phyloP scores from a whole-genome alignment of 345 rosid species.

The Schrenkiella parvula region DNA sequence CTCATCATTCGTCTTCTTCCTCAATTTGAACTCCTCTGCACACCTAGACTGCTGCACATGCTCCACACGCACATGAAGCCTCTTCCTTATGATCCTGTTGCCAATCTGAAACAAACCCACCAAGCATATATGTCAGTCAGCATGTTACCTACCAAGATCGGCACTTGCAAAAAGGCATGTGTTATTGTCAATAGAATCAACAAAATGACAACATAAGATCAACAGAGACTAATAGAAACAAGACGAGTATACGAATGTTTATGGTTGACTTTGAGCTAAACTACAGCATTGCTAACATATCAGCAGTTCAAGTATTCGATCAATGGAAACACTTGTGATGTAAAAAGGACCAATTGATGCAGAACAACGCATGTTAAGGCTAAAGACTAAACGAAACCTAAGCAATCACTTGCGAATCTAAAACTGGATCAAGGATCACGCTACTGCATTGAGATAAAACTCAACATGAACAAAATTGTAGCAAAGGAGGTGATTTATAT shows the following conservation, averaged over 20 bases:
- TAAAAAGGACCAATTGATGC: neutral
- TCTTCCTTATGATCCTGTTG: constrained; percentile 64
- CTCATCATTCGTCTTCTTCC: constrained; percentile 54
- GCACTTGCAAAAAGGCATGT: neutral
- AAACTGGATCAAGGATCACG: neutral
- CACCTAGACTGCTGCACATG: constrained; percentile 74
- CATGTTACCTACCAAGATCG: neutral
- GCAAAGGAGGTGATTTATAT: neutral
- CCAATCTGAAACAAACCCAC: constrained; percentile 42
- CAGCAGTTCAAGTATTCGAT: neutral
- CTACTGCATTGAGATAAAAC: neutral
- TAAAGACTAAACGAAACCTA: neutral
- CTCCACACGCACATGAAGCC: constrained; percentile 77
- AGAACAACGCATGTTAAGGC: neutral
- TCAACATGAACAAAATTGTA: neutral
- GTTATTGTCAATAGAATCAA: neutral
- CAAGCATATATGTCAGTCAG: neutral
- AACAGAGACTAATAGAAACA: neutral
- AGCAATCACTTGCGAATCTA: neutral
- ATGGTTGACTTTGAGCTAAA: neutral
- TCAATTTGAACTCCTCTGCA: constrained; percentile 54
- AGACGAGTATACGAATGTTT: neutral
- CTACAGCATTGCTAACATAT: neutral
- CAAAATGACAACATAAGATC: neutral
- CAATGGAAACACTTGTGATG: neutral